phyloP scores from a whole-genome alignment of 495 filamentous ascomycete genomes.

The Bacidia rubella region DNA sequence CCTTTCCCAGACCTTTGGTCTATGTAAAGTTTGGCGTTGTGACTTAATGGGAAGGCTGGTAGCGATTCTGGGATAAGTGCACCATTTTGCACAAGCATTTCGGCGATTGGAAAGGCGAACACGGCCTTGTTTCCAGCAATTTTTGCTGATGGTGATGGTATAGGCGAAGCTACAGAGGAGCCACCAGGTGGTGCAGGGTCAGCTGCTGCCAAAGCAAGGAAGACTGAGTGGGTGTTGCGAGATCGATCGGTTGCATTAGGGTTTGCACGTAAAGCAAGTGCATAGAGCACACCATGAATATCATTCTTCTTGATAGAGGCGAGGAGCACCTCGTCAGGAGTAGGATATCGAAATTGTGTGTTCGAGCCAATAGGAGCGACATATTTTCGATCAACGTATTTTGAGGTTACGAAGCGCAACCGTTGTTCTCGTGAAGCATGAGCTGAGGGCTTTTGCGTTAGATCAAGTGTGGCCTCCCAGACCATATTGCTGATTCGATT shows the following conservation, averaged over 20 bases:
- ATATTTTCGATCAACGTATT: slow-evolving; percentile 76
- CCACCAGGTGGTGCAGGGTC: slow-evolving; percentile 63
- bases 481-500: slow-evolving; percentile 94
- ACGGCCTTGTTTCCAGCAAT: slow-evolving; percentile 14
- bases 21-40: slow-evolving; percentile 67
- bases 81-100: slow-evolving; percentile 87
- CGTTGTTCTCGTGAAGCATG: slow-evolving; percentile 77
- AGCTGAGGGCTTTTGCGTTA: slow-evolving; percentile 51
- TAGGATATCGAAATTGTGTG: slow-evolving; percentile 60
- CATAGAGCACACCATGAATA: slow-evolving; percentile 80
- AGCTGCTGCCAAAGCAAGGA: slow-evolving; percentile 84
- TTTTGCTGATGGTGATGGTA: slow-evolving; percentile 20
- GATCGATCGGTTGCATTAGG: slow-evolving; percentile 80
- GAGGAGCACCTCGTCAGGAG: slow-evolving; percentile 80
- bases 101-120: slow-evolving; percentile 68
- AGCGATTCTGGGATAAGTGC: slow-evolving; percentile 65
- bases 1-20: slow-evolving; percentile 57
- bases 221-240: slow-evolving; percentile 74
- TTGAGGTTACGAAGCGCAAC: slow-evolving; percentile 82
- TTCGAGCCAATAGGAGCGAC: slow-evolving; percentile 60
- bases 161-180: slow-evolving; percentile 27
- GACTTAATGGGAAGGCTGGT: slow-evolving; percentile 63
- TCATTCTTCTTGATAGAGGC: slow-evolving; percentile 91
- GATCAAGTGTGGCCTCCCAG: slow-evolving; percentile 80
- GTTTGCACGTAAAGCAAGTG: slow-evolving; percentile 73